phyloP scores from a whole-genome alignment of 2,329 filamentous ascomycete genomes.

The Ophiostoma sp. region DNA sequence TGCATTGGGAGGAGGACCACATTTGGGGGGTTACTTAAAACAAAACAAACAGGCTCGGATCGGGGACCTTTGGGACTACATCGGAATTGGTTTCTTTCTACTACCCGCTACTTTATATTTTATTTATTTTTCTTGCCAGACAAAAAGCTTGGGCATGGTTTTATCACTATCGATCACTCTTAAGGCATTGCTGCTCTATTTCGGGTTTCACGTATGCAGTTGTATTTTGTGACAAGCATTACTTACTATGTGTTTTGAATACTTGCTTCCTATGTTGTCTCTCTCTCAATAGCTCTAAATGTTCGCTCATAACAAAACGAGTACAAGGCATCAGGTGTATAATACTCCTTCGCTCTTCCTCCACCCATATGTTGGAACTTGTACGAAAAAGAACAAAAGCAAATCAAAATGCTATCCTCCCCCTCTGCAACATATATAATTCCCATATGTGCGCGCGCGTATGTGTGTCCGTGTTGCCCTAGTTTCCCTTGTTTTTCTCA shows the following conservation, averaged over 20 bases:
- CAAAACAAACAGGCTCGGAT: constrained; percentile 16
- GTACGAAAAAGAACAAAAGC: background rate
- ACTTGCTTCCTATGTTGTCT: background rate
- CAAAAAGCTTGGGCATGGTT: too few relatives aligned
- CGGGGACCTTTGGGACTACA: background rate
- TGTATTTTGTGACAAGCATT: background rate
- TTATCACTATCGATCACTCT: too few relatives aligned
- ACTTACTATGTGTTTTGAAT: background rate
- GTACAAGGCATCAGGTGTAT: too few relatives aligned
- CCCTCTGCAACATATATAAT: background rate
- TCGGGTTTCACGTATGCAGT: too few relatives aligned
- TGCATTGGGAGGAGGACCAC: constrained; percentile 12
- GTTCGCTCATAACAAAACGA: too few relatives aligned
- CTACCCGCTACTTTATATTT: too few relatives aligned
- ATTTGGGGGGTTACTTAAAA: background rate
- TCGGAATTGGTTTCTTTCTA: too few relatives aligned
- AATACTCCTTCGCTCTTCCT: background rate
- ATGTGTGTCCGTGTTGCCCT: background rate
- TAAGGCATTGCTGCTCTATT: too few relatives aligned
- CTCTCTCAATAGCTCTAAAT: background rate
- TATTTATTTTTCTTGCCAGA: too few relatives aligned
- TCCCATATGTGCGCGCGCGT: background rate
- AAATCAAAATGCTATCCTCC: background rate
- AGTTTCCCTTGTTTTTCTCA: background rate
- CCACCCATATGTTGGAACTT: background rate